phyloP scores from a whole-genome alignment of 257 asterid species.

The Solanum etuberosum region DNA sequence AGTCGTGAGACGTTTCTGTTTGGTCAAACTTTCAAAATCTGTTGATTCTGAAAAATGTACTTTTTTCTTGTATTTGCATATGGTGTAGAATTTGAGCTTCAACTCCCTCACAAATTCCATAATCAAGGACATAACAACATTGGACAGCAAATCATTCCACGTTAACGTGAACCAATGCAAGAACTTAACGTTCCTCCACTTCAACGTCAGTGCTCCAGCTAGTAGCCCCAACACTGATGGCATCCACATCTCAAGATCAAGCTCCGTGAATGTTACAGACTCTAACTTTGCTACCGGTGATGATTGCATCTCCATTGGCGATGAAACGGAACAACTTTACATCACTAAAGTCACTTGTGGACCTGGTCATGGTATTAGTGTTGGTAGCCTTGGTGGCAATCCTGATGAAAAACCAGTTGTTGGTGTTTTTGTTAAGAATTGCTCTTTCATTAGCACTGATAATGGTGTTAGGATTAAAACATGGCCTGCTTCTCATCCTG shows the following conservation, averaged over 20 bases:
- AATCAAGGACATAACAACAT: constrained; percentile 4
- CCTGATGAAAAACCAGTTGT: constrained; percentile 7
- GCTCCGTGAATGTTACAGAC: constrained; percentile 3
- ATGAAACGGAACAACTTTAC: constrained; percentile 10
- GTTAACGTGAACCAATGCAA: constrained; percentile 16
- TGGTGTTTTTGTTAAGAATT: constrained; percentile 10
- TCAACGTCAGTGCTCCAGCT: constrained; percentile 13
- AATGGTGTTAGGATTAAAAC: constrained; percentile 24
- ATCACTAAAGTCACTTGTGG: constrained; percentile 20
- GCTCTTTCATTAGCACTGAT: constrained; percentile 12
- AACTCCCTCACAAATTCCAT: constrained; percentile 15
- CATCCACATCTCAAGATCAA: constrained; percentile 18
- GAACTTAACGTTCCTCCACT: constrained; percentile 9
- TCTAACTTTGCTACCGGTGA: constrained; percentile 21
- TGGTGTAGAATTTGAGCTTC: constrained; percentile 14
- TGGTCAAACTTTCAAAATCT: background rate
- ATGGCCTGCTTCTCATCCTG: constrained; percentile 14
- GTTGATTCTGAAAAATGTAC: background rate
- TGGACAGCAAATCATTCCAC: constrained; percentile 27
- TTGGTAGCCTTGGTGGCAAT: constrained; percentile 28
- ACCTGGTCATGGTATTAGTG: constrained; percentile 32
- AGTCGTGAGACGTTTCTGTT: background rate
- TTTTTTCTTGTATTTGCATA: background rate
- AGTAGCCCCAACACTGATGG: constrained; percentile 35
- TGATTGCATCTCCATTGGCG: constrained; percentile 29